A percentile compares a stretch with the other conserved stretches of the same genome.
These are phyloP conservation scores for Apiospora marii DNA, from an alignment of 2,329 filamentous ascomycete genomes.

Conservation along the genomic window DNA sequence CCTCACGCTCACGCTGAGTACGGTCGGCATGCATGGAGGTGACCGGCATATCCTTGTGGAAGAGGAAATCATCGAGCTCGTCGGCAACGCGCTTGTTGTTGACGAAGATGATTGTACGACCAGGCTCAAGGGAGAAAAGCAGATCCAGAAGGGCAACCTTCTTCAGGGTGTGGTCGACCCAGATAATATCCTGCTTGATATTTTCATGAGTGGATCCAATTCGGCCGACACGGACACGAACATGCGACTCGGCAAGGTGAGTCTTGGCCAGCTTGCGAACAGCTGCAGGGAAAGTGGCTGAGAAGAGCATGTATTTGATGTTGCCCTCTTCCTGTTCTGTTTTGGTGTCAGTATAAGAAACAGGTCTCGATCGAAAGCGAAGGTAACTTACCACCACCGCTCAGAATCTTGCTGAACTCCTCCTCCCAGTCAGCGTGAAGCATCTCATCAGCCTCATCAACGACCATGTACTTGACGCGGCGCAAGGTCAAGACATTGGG, in stretches of 20 bases:
- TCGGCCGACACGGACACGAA: slow-evolving; percentile 87
- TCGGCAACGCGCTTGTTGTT: slow-evolving; percentile 83
- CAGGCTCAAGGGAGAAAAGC: slow-evolving; percentile 72
- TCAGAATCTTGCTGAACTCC: slow-evolving; percentile 78
- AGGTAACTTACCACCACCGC: slow-evolving; percentile 74
- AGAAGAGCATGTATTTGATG: slow-evolving; percentile 83
- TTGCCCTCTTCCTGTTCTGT: slow-evolving; percentile 78
- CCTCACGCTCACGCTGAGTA: slow-evolving; percentile 90
- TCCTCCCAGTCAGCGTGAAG: slow-evolving; percentile 80
- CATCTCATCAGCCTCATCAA: slow-evolving; percentile 97
- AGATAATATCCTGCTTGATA: slow-evolving; percentile 80
- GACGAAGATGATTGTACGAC: slow-evolving; percentile 88
- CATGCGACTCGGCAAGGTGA: slow-evolving; percentile 76
- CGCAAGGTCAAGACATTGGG: slow-evolving; percentile 73
- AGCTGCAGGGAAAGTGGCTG: slow-evolving; percentile 87
- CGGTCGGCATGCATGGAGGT: slow-evolving; percentile 90
- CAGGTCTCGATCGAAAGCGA: neutral
- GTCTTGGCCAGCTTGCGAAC: slow-evolving; percentile 79
- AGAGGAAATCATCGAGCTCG: slow-evolving; percentile 86
- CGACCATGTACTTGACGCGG: slow-evolving; percentile 81
- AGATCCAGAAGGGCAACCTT: slow-evolving; percentile 75
- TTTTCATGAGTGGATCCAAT: slow-evolving; percentile 84
- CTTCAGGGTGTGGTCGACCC: slow-evolving; percentile 72
- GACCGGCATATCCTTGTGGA: slow-evolving; percentile 78
- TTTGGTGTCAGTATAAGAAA: slow-evolving; percentile 28